Percentiles rank a stretch among this genome's conserved stretches.
Evolutionary conservation across 2,329 filamentous ascomycete species (phyloP).

Genomic region (Cytospora paraplurivora): DNA sequence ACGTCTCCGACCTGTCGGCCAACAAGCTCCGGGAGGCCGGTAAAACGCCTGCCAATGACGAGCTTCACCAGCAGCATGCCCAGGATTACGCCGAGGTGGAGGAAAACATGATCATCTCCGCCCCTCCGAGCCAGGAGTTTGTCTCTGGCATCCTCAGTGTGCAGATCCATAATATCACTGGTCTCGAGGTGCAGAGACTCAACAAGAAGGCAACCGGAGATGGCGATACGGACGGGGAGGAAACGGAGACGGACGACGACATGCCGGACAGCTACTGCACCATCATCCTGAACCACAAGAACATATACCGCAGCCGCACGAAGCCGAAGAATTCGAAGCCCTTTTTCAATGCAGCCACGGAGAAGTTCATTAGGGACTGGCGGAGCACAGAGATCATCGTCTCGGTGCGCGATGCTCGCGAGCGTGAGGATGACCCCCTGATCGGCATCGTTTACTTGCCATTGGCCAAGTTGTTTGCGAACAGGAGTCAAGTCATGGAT

Average conservation of each 20-base stretch:
- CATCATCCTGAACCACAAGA: conserved; percentile 73
- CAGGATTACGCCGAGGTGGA: conserved; percentile 65
- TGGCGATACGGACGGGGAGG: conserved; percentile 51
- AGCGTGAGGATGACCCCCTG: conserved; percentile 70
- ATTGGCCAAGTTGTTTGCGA: conserved; percentile 60
- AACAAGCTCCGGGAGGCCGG: conserved; percentile 67
- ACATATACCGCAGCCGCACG: conserved; percentile 68
- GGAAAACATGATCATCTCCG: conserved; percentile 67
- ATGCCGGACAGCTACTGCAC: conserved; percentile 72
- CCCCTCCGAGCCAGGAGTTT: conserved; percentile 63
- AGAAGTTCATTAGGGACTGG: conserved; percentile 72
- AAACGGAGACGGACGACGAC: conserved; percentile 62
- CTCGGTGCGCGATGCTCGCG: conserved; percentile 65
- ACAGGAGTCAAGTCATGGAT: conserved; percentile 65
- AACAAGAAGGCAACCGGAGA: conserved; percentile 57
- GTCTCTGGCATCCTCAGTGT: conserved; percentile 69
- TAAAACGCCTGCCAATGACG: conserved; percentile 57
- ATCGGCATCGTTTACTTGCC: conserved; percentile 72
- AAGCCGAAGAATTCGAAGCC: conserved; percentile 79
- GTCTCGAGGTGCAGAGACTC: conserved; percentile 62
- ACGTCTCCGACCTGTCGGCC: conserved; percentile 56
- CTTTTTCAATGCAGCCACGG: conserved; percentile 76
- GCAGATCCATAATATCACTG: conserved; percentile 73
- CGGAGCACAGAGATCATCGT: conserved; percentile 67
- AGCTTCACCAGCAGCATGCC: conserved; percentile 67